Percentiles rank a stretch among this genome's conserved stretches.
Conservation (phyloP, 2,329 filamentous ascomycete genomes). For the Colletotrichum sp. region DNA sequence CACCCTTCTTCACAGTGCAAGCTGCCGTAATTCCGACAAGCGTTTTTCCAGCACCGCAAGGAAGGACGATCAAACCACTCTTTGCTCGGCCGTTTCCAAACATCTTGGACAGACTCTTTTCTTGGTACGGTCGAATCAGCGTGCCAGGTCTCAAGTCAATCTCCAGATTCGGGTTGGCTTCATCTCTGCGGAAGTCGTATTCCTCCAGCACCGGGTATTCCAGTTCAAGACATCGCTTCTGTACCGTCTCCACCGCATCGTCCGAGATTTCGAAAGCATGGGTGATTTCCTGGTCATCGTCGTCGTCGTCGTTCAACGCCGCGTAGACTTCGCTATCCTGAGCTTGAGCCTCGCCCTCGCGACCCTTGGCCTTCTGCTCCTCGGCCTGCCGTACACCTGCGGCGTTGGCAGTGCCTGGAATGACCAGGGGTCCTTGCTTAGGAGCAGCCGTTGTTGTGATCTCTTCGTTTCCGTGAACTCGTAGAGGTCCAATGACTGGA, state of each 20-base stretch:
- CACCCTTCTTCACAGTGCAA: conserved; percentile 96
- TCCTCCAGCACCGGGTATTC: conserved; percentile 91
- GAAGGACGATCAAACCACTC: conserved; percentile 95
- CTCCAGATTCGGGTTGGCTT: conserved; percentile 86
- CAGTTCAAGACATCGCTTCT: conserved; percentile 87
- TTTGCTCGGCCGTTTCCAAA: conserved; percentile 97
- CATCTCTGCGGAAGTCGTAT: conserved; percentile 95
- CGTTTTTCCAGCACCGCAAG: conserved; percentile 96
- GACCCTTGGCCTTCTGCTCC: conserved; percentile 47
- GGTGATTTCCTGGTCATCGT: conserved; percentile 85
- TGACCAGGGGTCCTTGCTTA: conserved; percentile 86
- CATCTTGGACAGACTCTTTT: conserved; percentile 98
- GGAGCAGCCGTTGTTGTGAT: conserved; percentile 84
- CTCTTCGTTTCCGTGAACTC: conserved; percentile 74
- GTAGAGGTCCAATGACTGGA: conserved; percentile 77
- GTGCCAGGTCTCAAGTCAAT: conserved; percentile 91
- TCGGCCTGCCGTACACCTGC: conserved; percentile 82
- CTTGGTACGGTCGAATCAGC: conserved; percentile 93
- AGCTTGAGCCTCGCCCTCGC: conserved; percentile 55
- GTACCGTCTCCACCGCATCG: conserved; percentile 81
- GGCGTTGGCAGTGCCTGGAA: conserved; percentile 93
- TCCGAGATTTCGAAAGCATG: conserved; percentile 93
- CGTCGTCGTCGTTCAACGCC: conserved; percentile 80
- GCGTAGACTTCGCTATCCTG: conserved; percentile 74
- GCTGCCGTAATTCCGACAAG: conserved; percentile 97